Evolutionary conservation across 2,329 filamentous ascomycete species (phyloP), one percentile per base, ranked within the genome.

Genomic region (Ophiostoma triangulosporum): DNA sequence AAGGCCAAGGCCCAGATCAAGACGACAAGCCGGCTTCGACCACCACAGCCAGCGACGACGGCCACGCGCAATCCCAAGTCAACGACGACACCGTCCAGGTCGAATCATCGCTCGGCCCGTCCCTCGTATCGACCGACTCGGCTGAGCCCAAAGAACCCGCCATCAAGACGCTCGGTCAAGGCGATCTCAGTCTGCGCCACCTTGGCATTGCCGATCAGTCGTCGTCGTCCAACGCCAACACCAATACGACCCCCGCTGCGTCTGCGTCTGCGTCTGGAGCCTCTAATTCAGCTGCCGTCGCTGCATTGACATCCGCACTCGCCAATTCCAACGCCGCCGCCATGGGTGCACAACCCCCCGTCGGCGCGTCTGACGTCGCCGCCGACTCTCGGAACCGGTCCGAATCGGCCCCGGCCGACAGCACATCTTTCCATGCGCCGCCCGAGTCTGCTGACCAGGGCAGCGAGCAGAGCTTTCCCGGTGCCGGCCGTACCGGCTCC

Each of bases 101-200:
- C 36, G 71, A 74, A 55, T 66, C 70, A n/a, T 66, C 69, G 12
- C 49, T 53, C 14, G 56, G 29, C 14, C 27, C 51, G 4, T 27
- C 56, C 3, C 40, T 51, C 3, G 63, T 66, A 9, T 70, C 68
- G 11, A 68, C 70, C 11, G 54, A 63, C n/a, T 66, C 69, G 24
- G 64, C 69, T 50, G 64, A 62, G 50, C 76, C 76, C 57, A 86
- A 81, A 62, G 83, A 88, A 60, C 80, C 83, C 12, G 89, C 93
- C 1, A 78, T 96, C 2, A 88, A 91, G 63, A 97, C 93, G 1
- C 74, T 98, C 50, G 93, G 93, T 12, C 81, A 81, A 62, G 93
- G 93, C 5, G 87, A 96, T 63, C 73, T 98, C 48, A 95, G 88
- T 65, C 76, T 97, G 54, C 89, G 87, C 62, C 88, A 95, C 63